Evolutionary conservation across 345 rosid species (phyloP), one percentile per base, ranked within the genome.

Genomic region (Rhodomyrtus tomentosa): DNA sequence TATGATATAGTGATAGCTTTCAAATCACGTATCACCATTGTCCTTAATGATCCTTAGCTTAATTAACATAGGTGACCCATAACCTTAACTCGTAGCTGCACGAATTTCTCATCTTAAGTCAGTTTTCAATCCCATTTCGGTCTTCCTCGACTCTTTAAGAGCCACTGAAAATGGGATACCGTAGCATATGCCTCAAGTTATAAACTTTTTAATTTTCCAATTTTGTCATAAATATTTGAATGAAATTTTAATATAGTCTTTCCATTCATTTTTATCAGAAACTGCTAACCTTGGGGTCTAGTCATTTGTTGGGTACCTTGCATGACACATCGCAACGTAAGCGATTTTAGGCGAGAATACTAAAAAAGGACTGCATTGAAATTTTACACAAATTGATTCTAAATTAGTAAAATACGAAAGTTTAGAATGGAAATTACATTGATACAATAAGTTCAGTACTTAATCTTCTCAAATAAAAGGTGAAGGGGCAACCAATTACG

Each of bases 281-380:
- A 59, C 11, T 10, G 0, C 3, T 7, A 21, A 58, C 0, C 0
- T 27, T 5, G 15, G 14, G 29, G 7, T 59, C 5, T 16, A 29
- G 10, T 62, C 6, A 0, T 62, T 62, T 1, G 3, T 38, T 0
- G 4, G 3, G 3, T 21, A 3, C 29, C 4, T 16, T 7, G 16
- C 10, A 0, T 3, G 42, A 62, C 11, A 16, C 5, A 3, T 2
- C 1, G 0, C 21, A 3, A 59, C 6, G 8, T 59, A 2, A 59
- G 25, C 2, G 25, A 21, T 54, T 54, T 54, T 0, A 5, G 5
- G 4, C 5, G 10, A 54, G 22, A 22, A 54, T 54, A 21, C 5
- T 5, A 3, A 3, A 6, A 2, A 5, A 52, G 55, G 24, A 18
- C 1, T 18, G 3, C 6, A 52, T 52, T 52, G 55, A 52, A 52